Base-by-base conservation (phyloP, 768 basidiomycete species). In the Tricholoma furcatifolium region DNA sequence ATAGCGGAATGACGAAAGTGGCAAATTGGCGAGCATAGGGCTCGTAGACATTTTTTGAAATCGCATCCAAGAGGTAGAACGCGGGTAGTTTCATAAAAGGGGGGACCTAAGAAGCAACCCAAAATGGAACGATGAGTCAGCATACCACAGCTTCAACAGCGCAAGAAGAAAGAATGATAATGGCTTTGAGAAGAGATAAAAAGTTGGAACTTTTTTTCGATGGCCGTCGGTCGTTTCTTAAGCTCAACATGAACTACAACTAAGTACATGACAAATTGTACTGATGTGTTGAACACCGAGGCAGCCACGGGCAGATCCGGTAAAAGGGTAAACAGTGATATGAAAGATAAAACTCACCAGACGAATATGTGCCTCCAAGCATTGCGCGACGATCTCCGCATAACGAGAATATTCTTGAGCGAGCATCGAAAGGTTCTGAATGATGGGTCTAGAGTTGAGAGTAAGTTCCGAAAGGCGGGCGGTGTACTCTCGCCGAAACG, bases 11-110 rank as follows among this genome's bases (percentile, higher is more conserved):
- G 56, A 95, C 88, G 65, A 93, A 82, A 9, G 84, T 78, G 10
- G 88, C 79, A 63, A 99, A 94, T 56, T 86, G 81, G 55, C 84
- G 83, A 27, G 91, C 90, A 71, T 98, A 98, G 18, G 95, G 95
- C 23, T 91, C 84, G 59, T 85, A 95, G 31, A 95, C 85, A 74
- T 98, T 98, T 70, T 99, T 99, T 50, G 91, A 91, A 54, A 99
- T 93, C 12, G 95, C 95, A 65, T 98, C 97, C 65, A 99, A 78
- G 6, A 98, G 81, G 66, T 98, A 99, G 62, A 98, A 93, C 0
- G 89, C 81, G 1, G 97, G 96, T 7, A 99, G 77, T 72, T 97
- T 95, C 79, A 91, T 87, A 77, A 84, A 87, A 18, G 88, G 83
- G 17, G 86, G 85, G 11, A 93, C 93, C 96, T 98, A 72, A 65